Conservation (phyloP, 2,329 filamentous ascomycete genomes). For the Cadophora gregata region DNA sequence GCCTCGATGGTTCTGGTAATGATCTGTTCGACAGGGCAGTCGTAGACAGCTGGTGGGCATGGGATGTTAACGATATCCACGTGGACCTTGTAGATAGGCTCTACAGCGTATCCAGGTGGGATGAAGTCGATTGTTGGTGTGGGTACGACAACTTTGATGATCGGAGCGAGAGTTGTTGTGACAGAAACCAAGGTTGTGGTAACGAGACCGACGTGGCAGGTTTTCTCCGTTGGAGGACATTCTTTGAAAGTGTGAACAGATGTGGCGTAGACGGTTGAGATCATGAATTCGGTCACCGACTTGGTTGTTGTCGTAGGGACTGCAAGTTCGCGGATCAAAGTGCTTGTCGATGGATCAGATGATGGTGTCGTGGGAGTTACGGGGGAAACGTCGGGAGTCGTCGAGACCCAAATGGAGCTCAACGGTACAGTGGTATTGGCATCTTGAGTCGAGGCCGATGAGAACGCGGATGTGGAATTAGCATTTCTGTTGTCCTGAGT, state of each 20-base stretch:
- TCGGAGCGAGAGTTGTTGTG: background rate
- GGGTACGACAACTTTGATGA: background rate
- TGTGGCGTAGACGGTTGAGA: background rate
- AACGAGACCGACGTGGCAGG: background rate
- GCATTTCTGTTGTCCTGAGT: background rate
- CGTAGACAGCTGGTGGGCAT: background rate
- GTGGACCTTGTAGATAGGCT: background rate
- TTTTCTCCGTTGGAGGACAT: background rate
- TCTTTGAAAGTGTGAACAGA: background rate
- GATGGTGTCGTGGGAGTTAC: background rate
- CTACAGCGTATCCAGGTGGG: background rate
- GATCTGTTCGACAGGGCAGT: background rate
- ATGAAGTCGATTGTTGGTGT: background rate
- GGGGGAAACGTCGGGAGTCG: background rate
- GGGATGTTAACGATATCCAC: background rate
- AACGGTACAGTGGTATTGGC: background rate
- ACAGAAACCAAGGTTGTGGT: background rate
- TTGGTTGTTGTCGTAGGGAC: background rate
- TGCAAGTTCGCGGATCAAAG: background rate
- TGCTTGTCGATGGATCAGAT: background rate
- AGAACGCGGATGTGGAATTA: background rate
- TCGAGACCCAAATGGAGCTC: background rate
- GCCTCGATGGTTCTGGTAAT: background rate
- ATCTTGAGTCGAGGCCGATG: background rate
- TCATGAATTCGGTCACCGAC: background rate